A percentile compares a stretch with the other conserved stretches of the same genome.
Conservation (phyloP, 495 filamentous ascomycete species). For the Hypoxylon crocopeplum region DNA sequence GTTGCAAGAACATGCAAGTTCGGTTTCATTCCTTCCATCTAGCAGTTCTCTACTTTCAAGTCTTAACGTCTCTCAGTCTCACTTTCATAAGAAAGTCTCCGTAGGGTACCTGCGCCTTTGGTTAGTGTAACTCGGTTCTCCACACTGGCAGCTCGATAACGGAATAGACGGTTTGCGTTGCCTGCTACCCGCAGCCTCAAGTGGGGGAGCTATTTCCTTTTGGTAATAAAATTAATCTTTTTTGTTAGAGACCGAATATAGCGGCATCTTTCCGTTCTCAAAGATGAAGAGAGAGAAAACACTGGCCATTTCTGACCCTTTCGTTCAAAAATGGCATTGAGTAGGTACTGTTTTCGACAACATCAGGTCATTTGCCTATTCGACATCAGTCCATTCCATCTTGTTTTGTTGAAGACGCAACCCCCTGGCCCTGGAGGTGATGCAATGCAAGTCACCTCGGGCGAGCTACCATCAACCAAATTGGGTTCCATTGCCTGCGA, state of each 20-base stretch:
- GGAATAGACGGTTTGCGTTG: no score
- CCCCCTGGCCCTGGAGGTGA: constrained; percentile 21
- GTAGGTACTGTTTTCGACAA: background rate
- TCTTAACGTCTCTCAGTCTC: no score
- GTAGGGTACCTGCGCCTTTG: background rate
- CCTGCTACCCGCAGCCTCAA: background rate
- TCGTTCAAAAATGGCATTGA: background rate
- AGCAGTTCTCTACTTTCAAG: no score
- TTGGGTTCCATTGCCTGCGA: constrained; percentile 20
- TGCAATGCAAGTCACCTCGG: constrained; percentile 32
- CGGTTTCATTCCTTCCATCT: no score
- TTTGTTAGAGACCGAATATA: no score
- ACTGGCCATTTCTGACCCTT: background rate
- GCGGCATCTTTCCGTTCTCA: no score
- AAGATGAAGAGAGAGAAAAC: background rate
- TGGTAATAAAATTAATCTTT: no score
- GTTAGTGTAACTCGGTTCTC: constrained; percentile 1
- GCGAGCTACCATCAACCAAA: constrained; percentile 13
- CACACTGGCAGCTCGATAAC: constrained; percentile 13
- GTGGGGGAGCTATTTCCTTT: constrained; percentile 2
- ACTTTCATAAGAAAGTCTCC: no score
- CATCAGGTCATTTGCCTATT: constrained; percentile 24
- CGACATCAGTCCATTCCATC: constrained; percentile 21
- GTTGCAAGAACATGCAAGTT: no score
- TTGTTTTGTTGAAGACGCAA: background rate